Base-by-base conservation (phyloP, 352 stramenopile genomes). In the Globisporangium nodosum region DNA sequence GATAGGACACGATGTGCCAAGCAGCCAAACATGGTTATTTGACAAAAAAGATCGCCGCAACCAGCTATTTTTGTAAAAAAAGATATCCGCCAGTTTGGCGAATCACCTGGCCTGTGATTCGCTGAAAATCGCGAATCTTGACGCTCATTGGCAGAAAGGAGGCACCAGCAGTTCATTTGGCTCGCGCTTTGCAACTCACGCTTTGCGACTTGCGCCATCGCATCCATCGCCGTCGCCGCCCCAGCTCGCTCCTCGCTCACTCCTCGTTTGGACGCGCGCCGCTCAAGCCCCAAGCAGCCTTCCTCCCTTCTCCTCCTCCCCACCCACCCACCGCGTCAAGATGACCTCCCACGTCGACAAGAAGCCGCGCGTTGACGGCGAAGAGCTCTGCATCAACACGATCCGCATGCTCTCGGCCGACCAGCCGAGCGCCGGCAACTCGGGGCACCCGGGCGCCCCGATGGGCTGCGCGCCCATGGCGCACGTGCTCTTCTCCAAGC, bases 401-500 rank as follows among this genome's bases (percentile, higher is more conserved):
- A 97, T 99, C 69, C 94, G 97, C 68, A 90, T 97, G 65, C 84
- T 99, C 45, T 94, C 85, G 53, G 94, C 93, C n/a, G 97, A 99
- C 78, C 97, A 98, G 78, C 96, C 98, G 49, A 92, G 93, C 68
- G 92, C 96, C 54, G 97, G 97, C 60, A 99, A 99, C 71, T 98
- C 90, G 56, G 97, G 97, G 27, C 97, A 99, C 86, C 97, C 97
- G 0, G 89, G 89, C 61, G 97, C 96, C 48, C 97, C 97, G 51
- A 99, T 99, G 97, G 97, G 97, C 66, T 99, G 96, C 68, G 97
- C 97, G 47, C 96, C 97, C 48, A 99, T 99, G 85, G 97, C 97
- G 15, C 94, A 99, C 74, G 78, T 97, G 47, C 82, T 99, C 27
- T 99, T 97, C 79, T 86, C 78, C 60, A 92, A 98, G 71, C 78